Evolutionary conservation across 495 filamentous ascomycete species (phyloP), one percentile per base, ranked within the genome.

Genomic region (Peziza echinospora): DNA sequence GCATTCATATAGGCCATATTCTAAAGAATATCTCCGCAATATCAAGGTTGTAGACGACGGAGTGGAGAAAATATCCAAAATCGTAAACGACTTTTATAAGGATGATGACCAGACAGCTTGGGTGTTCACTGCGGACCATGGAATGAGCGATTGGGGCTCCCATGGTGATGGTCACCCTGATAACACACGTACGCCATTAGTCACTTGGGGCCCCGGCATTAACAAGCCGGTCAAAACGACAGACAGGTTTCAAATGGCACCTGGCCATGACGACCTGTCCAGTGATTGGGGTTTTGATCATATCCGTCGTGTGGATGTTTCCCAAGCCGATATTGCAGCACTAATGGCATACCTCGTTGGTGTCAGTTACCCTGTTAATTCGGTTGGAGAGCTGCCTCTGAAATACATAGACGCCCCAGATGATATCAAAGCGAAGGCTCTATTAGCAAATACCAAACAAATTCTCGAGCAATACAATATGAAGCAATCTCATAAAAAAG

Each of bases 141-240:
- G 89, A 9, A 99, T 99, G 87, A 93, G 82, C 57, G 91, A 99
- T 64, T 92, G 81, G 80, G 89, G 89, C 10, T 93, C 84, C 51
- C 89, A 99, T 57, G 89, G 89, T 39, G 89, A 99, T 59, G 89
- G 89, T 19, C 89, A 99, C 64, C 89, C 89, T 1, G 83, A 99
- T 59, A 99, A 99, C 53, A 99, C 89, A 2, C 71, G 89, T 24
- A 99, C 89, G 21, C 89, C 89, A 9, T 66, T 99, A 8, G 81
- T 99, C 56, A 80, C 69, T 13, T 99, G 89, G 89, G 89, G 89
- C 8, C 85, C 89, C 47, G 89, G 89, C 22, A 78, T 96, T 26
- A 84, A 83, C 21, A 73, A 70, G 56, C 89, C 89, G 10, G 63
- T 73, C 28, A 64, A 71, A 2, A 71, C 65, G 45, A 58, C 57